These are phyloP conservation scores for Rubroshorea leprosula DNA, from an alignment of 345 rosid genomes.

Conservation along the genomic window DNA sequence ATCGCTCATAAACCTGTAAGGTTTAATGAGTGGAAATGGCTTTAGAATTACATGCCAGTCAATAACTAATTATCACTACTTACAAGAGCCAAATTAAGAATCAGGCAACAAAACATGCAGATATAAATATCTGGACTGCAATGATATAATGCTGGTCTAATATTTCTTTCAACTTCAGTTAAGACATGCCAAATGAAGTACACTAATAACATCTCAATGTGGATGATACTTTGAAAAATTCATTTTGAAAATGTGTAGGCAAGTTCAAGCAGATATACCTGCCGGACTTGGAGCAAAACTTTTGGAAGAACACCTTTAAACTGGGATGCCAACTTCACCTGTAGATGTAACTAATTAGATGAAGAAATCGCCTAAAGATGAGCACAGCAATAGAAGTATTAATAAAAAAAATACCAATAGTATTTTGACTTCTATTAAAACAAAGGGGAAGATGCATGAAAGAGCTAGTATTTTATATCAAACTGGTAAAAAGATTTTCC, in stretches of 20 bases:
- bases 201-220: constrained; percentile 2
- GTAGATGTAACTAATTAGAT: constrained; percentile 14
- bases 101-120: not conserved
- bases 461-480: no score
- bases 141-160: not conserved
- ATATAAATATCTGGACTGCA: not conserved
- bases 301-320: constrained; percentile 81
- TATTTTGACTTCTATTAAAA: not conserved
- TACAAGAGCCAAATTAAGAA: not conserved
- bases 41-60: constrained; percentile 18
- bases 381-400: not conserved
- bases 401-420: not conserved
- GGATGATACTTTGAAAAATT: not conserved
- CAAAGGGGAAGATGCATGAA: no score
- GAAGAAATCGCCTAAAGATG: not conserved
- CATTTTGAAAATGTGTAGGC: constrained; percentile 1
- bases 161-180: not conserved
- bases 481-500: no score
- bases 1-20: constrained; percentile 75
- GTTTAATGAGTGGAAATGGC: constrained; percentile 13
- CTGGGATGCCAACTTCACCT: constrained; percentile 62
- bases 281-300: constrained; percentile 72
- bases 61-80: not conserved
- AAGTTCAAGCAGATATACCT: constrained; percentile 40
- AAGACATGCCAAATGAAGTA: constrained; percentile 1